Base-by-base conservation (phyloP, 352 stramenopile species). In the Peronospora belbahrii region DNA sequence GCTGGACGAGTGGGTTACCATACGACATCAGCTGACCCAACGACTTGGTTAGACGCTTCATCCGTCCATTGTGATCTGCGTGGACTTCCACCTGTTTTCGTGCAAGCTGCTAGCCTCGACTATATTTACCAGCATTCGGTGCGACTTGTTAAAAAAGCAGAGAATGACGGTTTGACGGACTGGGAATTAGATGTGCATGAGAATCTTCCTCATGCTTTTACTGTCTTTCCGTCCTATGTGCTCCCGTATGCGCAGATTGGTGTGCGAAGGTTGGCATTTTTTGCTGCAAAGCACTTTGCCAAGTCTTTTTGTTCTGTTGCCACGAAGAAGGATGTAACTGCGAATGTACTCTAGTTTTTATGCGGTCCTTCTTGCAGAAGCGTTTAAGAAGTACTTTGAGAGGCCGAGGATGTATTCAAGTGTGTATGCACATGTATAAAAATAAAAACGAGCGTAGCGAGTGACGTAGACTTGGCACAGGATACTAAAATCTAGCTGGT, bases 31-130 rank as follows among this genome's bases (percentile, higher is more conserved):
- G 32, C 35, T 4, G 49, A 65, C 50, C 52, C 48, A 18, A 42
- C 17, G 7, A 67, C 59, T 11, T 67, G 66, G 66, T 36, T 45
- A 1, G 57, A 76, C 31, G 64, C 66, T 7, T 77, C 66, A 8
- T 55, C 66, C n/a, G 61, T 73, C 22, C 69, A 83, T 58, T 78
- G 71, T 45, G 54, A 80, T 38, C 51, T 83, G 17, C 40, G 45
- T 14, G 62, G 41, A 5, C 61, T 83, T 11, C 59, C 70, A 2
- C 67, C 70, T 2, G 52, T 72, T 32, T 67, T 75, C 23, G 38
- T 83, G n/a, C 71, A 78, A 34, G 52, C 64, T 42, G 70, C 32
- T 3, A 57, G 37, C 19, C 42, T 65, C 7, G 71, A 83, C 42
- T 65, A 61, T 31, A 37, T 83, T 15, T 66, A 67, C 42, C 43